Evolutionary conservation across 1,139 yeast species (phyloP).

Genomic region (Candida mesenterica): DNA sequence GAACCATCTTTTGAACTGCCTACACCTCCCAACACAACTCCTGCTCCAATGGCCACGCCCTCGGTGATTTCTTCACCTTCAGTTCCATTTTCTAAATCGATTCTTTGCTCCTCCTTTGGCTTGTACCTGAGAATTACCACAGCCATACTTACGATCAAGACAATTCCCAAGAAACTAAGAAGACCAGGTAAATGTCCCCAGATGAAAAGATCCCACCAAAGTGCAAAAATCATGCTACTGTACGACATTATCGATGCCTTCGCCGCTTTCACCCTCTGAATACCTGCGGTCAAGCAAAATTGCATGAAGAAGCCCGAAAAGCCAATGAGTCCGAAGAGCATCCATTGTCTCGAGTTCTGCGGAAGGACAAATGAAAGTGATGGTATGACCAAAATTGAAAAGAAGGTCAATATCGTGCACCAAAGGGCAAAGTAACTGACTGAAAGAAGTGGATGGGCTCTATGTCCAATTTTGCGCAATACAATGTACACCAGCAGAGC

Average conservation of each 20-base stretch:
- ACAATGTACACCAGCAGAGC: conserved; percentile 71
- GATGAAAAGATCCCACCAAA: conserved; percentile 69
- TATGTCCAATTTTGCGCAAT: conserved; percentile 69
- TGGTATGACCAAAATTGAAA: conserved; percentile 56
- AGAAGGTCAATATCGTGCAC: conserved; percentile 55
- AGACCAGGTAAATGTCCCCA: conserved; percentile 74
- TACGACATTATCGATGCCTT: conserved; percentile 75
- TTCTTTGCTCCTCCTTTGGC: conserved; percentile 22
- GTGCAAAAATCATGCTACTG: conserved; percentile 73
- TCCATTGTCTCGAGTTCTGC: conserved; percentile 60
- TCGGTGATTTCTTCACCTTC: not conserved
- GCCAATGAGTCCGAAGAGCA: conserved; percentile 60
- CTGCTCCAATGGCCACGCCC: conserved; percentile 1
- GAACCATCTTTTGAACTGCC: not conserved
- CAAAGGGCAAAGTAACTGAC: conserved; percentile 74
- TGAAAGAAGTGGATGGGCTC: conserved; percentile 76
- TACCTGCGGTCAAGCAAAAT: conserved; percentile 73
- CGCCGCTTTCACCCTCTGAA: conserved; percentile 79
- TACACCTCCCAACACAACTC: conserved; percentile 1
- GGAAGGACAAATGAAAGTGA: conserved; percentile 62
- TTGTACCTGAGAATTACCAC: conserved; percentile 55
- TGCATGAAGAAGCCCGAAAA: conserved; percentile 81
- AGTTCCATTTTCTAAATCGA: conserved; percentile 1
- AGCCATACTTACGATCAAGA: conserved; percentile 67
- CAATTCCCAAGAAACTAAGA: conserved; percentile 67